phyloP scores from a whole-genome alignment of 495 filamentous ascomycete species.

The Xylaria flabelliformis region DNA sequence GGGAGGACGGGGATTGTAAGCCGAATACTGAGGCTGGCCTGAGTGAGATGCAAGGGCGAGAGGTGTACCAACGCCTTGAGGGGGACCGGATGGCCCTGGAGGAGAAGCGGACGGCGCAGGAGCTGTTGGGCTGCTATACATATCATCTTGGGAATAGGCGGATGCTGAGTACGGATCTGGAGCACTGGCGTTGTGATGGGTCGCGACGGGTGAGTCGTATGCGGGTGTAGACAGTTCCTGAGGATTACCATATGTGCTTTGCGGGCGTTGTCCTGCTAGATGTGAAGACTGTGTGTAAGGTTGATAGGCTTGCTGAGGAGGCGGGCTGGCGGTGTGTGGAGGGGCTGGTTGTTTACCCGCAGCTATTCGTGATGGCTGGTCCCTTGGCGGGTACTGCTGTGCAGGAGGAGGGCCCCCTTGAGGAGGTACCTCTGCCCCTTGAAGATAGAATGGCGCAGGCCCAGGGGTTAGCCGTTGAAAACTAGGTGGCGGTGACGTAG shows the following conservation, averaged over 20 bases:
- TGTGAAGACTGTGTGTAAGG: conserved; percentile 53
- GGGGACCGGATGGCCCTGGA: conserved; percentile 32
- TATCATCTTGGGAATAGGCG: conserved; percentile 65
- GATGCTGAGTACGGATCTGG: conserved; percentile 63
- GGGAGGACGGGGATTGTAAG: conserved; percentile 50
- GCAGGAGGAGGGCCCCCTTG: conserved; percentile 39
- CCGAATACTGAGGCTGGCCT: conserved; percentile 47
- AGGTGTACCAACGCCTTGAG: conserved; percentile 39
- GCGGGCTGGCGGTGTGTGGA: conserved; percentile 54
- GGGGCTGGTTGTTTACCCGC: conserved; percentile 54
- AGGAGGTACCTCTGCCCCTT: conserved; percentile 52
- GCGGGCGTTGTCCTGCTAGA: conserved; percentile 60
- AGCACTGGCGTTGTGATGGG: conserved; percentile 55
- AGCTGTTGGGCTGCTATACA: conserved; percentile 46
- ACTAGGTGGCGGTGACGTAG: conserved; percentile 54
- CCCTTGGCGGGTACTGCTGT: conserved; percentile 48
- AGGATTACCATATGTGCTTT: conserved; percentile 77
- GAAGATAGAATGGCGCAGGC: conserved; percentile 54
- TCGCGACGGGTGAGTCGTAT: conserved; percentile 79
- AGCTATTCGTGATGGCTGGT: conserved; percentile 51
- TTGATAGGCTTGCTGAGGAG: conserved; percentile 47
- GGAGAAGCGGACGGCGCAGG: conserved; percentile 36
- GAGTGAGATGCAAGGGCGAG: conserved; percentile 39
- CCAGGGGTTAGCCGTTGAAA: conserved; percentile 51
- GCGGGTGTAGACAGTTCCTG: conserved; percentile 86